These are phyloP conservation scores for Rhodotorula mucilaginosa DNA, from an alignment of 1,284 basidiomycete genomes.

Conservation along the genomic window DNA sequence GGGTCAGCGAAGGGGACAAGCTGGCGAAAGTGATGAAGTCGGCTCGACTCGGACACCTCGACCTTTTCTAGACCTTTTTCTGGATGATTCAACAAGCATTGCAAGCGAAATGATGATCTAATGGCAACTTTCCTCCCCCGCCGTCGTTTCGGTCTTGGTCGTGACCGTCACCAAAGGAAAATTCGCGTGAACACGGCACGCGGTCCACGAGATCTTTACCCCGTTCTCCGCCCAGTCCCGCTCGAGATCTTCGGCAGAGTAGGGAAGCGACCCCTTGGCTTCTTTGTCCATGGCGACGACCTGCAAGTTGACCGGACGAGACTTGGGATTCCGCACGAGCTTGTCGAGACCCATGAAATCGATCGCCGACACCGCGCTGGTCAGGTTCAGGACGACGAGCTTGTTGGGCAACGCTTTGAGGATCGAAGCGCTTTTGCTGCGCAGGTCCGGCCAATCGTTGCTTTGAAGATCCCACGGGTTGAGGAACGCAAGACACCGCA, in stretches of 20 bases:
- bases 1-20: too few relatives aligned
- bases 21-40: too few relatives aligned
- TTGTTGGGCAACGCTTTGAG: not conserved
- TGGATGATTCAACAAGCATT: too few relatives aligned
- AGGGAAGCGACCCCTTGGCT: not conserved
- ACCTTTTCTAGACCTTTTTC: too few relatives aligned
- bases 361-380: not conserved
- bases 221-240: not conserved
- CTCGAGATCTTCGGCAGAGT: not conserved
- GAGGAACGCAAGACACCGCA: not conserved
- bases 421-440: not conserved
- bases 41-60: too few relatives aligned
- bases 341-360: not conserved
- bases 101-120: too few relatives aligned
- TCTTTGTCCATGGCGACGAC: not conserved
- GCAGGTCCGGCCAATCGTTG: not conserved
- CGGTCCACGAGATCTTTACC: not conserved
- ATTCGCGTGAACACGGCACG: not conserved
- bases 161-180: not conserved
- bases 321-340: not conserved
- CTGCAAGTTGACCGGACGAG: not conserved
- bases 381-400: not conserved
- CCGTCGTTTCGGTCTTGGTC: not conserved
- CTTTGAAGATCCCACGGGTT: not conserved
- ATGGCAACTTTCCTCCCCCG: too few relatives aligned